Conservation (phyloP, 805 yeast genomes). For the Pichia sporocuriosa region DNA sequence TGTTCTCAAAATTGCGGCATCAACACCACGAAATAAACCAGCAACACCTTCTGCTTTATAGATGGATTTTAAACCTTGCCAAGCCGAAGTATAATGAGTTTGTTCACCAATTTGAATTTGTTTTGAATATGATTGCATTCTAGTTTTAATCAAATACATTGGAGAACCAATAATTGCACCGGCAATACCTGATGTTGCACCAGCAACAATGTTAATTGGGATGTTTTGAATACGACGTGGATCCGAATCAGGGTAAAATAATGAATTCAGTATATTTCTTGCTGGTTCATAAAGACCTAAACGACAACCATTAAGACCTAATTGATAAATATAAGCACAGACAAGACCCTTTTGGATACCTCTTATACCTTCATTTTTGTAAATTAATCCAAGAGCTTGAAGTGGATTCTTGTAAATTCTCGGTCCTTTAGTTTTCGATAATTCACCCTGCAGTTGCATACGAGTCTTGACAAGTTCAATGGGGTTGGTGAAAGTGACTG, state of each 20-base stretch:
- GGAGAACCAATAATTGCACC: conserved; percentile 93
- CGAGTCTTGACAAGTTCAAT: conserved; percentile 91
- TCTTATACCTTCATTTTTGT: conserved; percentile 72
- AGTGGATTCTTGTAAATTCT: conserved; percentile 69
- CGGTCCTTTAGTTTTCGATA: conserved; percentile 45
- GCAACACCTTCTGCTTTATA: conserved; percentile 60
- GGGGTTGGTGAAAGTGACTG: conserved; percentile 95
- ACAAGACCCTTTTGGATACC: conserved; percentile 87
- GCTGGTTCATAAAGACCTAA: conserved; percentile 91
- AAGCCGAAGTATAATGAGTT: conserved; percentile 69
- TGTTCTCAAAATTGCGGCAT: conserved; percentile 89
- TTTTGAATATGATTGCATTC: conserved; percentile 89
- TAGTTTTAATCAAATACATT: conserved; percentile 82
- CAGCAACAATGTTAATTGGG: conserved; percentile 66
- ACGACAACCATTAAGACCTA: conserved; percentile 90
- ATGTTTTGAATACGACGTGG: conserved; percentile 42
- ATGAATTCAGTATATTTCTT: conserved; percentile 50
- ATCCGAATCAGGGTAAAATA: conserved; percentile 46
- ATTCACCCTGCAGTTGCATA: conserved; percentile 95
- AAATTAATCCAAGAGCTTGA: conserved; percentile 73
- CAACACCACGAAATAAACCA: conserved; percentile 86
- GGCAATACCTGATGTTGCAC: conserved; percentile 77
- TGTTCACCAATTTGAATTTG: conserved; percentile 77
- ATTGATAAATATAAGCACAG: conserved; percentile 86
- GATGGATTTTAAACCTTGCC: conserved; percentile 62